Percentiles rank a stretch among this genome's conserved stretches.
Conservation (phyloP, 2,329 filamentous ascomycete genomes). For the Orbilia oligospora region DNA sequence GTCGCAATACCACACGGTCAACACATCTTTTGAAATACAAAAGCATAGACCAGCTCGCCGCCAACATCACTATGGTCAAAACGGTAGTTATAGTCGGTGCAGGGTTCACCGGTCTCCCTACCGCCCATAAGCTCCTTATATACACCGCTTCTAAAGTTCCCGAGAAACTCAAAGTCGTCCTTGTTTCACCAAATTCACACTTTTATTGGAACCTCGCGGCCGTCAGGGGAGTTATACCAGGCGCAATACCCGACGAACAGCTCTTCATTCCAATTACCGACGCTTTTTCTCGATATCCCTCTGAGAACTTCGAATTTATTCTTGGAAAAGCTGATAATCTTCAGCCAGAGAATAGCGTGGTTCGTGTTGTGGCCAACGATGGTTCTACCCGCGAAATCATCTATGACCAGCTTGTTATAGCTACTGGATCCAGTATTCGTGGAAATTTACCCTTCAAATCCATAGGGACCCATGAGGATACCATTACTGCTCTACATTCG, state of each 20-base stretch:
- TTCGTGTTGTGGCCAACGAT: conserved; percentile 62
- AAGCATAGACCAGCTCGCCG: background rate
- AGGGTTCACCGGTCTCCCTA: conserved; percentile 71
- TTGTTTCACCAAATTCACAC: conserved; percentile 73
- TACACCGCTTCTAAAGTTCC: conserved; percentile 68
- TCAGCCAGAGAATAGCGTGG: conserved; percentile 67
- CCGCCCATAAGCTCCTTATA: conserved; percentile 73
- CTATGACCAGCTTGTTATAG: conserved; percentile 63
- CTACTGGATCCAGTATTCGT: conserved; percentile 64
- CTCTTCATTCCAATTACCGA: conserved; percentile 71
- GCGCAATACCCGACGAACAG: conserved; percentile 70
- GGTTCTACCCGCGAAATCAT: conserved; percentile 30
- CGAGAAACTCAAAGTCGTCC: conserved; percentile 71
- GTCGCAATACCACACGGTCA: conserved; percentile 25
- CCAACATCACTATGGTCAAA: conserved; percentile 68
- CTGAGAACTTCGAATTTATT: conserved; percentile 71
- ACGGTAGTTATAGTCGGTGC: conserved; percentile 73
- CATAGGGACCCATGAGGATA: conserved; percentile 59
- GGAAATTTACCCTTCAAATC: conserved; percentile 63
- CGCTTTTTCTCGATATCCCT: conserved; percentile 71
- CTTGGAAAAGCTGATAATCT: conserved; percentile 70
- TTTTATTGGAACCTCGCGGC: conserved; percentile 75
- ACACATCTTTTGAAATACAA: conserved; percentile 1
- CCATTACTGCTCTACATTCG: conserved; percentile 60
- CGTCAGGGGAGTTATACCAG: conserved; percentile 72